Evolutionary conservation across 129 eudicot species (phyloP), one percentile per base, ranked within the genome.

Genomic region (Saussurea involucrata): DNA sequence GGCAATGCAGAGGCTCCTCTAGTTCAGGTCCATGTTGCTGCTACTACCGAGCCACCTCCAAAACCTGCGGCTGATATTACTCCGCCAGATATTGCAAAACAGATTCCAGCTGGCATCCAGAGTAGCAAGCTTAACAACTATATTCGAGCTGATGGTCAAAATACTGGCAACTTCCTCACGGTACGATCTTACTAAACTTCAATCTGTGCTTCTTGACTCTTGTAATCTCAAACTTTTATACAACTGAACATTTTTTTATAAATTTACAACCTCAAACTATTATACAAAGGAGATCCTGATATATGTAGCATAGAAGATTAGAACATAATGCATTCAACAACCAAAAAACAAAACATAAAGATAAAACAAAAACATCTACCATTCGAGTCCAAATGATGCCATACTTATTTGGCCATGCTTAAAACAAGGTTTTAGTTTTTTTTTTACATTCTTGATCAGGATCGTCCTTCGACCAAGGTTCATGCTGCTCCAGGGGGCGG

Each of bases 81-180:
- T 55, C 82, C 81, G 8, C 84, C 82, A 27, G 93, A 82, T n/a
- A 80, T 68, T 66, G 7, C 82, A 31, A 88, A 84, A 83, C 89
- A 84, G 85, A 36, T 90, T 82, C 96, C 93, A 29, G 96, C 90
- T 76, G 97, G 97, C 8, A 74, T 88, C 24, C 90, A 91, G 78
- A 85, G 91, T 34, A 86, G 70, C 78, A 81, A 80, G 76, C 75
- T 78, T 53, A 91, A 88, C 77, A 91, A 91, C 87, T 83, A 91
- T 63, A 76, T 33, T 67, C 80, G 94, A 24, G 93, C 93, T 81
- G 97, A 91, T 83, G 94, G 97, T 40, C 93, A 88, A 81, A 91
- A 91, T 85, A 86, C 80, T 34, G 90, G 94, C 78, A 91, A 91
- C 84, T 91, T 88, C 83, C 83, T 90, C 85, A 88, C 97, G 91